Evolutionary conservation across 176 grass and related monocot genomes (phyloP).

Genomic region (Phoenix dactylifera): DNA sequence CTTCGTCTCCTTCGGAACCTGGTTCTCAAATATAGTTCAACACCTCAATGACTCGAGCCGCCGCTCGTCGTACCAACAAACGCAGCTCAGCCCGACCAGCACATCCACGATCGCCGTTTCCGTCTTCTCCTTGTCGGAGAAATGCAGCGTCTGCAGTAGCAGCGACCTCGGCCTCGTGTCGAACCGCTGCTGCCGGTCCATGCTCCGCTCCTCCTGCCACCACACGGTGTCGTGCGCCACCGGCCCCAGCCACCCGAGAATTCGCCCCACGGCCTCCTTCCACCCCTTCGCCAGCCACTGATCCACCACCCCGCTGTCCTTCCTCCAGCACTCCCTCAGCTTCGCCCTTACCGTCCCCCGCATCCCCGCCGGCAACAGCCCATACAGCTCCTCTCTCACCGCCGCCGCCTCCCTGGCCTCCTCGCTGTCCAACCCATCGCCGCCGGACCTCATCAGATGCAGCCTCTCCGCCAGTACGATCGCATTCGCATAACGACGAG

Average conservation of each 20-base stretch:
- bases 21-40: too few relatives aligned
- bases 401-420: constrained; percentile 30
- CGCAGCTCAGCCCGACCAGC: constrained; percentile 57
- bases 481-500: constrained; percentile 57
- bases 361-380: constrained; percentile 61
- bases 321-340: constrained; percentile 48
- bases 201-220: constrained; percentile 68
- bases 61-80: constrained; percentile 62
- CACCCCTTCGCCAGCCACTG: constrained; percentile 28
- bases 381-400: constrained; percentile 58
- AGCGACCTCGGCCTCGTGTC: constrained; percentile 32
- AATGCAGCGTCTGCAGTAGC: constrained; percentile 77
- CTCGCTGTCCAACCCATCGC: not conserved
- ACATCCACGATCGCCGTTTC: constrained; percentile 62
- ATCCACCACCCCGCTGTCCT: constrained; percentile 19
- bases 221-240: constrained; percentile 63
- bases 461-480: constrained; percentile 41
- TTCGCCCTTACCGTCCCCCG: constrained; percentile 40
- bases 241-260: constrained; percentile 56
- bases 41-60: not conserved
- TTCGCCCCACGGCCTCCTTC: constrained; percentile 25
- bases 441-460: constrained; percentile 17
- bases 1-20: too few relatives aligned
- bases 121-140: constrained; percentile 59
- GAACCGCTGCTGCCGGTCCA: constrained; percentile 71